Conservation (phyloP, 2,329 filamentous ascomycete species). For the Ophiostoma quercus region DNA sequence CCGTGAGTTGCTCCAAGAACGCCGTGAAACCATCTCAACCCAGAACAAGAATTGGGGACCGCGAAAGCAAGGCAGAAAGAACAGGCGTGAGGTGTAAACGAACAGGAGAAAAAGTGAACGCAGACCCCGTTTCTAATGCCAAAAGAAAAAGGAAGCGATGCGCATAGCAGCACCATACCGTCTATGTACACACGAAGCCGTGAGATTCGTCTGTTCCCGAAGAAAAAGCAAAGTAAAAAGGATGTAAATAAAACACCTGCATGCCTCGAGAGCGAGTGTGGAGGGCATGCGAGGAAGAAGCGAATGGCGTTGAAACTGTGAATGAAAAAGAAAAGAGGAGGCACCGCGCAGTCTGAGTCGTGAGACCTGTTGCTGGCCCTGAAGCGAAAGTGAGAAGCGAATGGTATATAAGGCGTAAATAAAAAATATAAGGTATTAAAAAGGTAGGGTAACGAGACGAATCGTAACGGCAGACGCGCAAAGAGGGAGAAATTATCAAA, state of each 20-base stretch:
- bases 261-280: constrained; percentile 27
- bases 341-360: background rate
- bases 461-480: constrained; percentile 15
- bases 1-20: constrained; percentile 43
- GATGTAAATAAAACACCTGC: constrained; percentile 22
- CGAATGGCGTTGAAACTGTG: constrained; percentile 27
- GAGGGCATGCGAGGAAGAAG: constrained; percentile 14
- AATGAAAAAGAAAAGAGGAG: background rate
- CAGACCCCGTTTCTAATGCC: background rate
- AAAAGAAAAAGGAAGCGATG: constrained; percentile 32
- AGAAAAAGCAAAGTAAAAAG: constrained; percentile 13
- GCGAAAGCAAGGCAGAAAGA: constrained; percentile 15
- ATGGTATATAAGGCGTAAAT: constrained; percentile 10
- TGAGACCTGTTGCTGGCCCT: background rate
- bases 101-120: constrained; percentile 3
- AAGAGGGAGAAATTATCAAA: constrained; percentile 11
- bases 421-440: constrained; percentile 17
- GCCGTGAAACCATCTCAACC: constrained; percentile 36
- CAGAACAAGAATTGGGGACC: constrained; percentile 32
- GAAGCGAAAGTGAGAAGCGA: constrained; percentile 1
- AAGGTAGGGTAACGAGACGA: constrained; percentile 1
- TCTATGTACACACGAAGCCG: constrained; percentile 40
- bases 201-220: constrained; percentile 26
- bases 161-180: constrained; percentile 46
- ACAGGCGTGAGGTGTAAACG: background rate